Evolutionary conservation across 2,329 filamentous ascomycete species (phyloP).

Genomic region (Verticillium isaacii): DNA sequence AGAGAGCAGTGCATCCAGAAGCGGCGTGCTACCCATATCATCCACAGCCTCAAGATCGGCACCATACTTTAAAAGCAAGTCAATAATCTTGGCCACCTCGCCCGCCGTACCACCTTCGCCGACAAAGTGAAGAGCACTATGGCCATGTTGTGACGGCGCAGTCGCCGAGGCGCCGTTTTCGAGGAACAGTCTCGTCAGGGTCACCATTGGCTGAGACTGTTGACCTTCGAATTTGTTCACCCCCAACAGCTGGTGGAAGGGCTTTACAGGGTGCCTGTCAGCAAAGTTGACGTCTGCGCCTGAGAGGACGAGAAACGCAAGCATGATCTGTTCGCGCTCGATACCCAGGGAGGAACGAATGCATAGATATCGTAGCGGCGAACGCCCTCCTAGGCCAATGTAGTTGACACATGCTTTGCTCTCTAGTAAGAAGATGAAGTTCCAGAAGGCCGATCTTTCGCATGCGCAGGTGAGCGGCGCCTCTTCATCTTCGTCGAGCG

Average conservation of each 20-base stretch:
- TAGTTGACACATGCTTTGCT: not conserved
- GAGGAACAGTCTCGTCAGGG: too few relatives aligned
- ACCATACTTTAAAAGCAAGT: not conserved
- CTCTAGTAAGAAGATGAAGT: not conserved
- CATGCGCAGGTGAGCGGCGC: not conserved
- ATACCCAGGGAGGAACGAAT: not conserved
- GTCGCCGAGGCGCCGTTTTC: too few relatives aligned
- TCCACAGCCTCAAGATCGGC: not conserved
- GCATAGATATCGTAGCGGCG: not conserved
- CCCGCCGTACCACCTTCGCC: not conserved
- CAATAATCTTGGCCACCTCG: not conserved
- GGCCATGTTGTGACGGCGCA: not conserved
- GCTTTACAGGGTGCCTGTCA: too few relatives aligned
- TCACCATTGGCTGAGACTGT: too few relatives aligned
- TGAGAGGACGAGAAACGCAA: too few relatives aligned
- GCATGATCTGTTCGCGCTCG: not conserved
- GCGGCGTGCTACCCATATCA: not conserved
- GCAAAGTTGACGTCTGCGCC: too few relatives aligned
- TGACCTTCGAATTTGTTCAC: too few relatives aligned
- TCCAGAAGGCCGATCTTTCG: not conserved
- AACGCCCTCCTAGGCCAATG: not conserved
- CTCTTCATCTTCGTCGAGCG: not conserved
- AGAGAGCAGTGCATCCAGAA: not conserved
- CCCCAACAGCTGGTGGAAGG: too few relatives aligned
- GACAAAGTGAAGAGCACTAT: not conserved